A percentile compares a stretch with the other conserved stretches of the same genome.
These are phyloP conservation scores for Fusarium incarnatum DNA, from an alignment of 2,329 filamentous ascomycete species.

Conservation along the genomic window DNA sequence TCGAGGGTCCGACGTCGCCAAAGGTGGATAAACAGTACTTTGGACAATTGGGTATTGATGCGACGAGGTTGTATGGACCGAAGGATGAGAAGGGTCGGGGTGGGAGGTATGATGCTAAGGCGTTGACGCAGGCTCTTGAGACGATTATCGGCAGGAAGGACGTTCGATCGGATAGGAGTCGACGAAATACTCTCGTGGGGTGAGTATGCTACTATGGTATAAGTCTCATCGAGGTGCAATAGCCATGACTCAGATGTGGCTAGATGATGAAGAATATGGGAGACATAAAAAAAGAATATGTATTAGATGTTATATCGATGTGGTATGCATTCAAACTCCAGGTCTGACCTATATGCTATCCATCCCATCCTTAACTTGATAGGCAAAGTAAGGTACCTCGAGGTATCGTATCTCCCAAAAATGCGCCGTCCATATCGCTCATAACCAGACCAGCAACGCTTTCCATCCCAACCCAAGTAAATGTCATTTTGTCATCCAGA, in stretches of 20 bases:
- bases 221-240: too few relatives aligned
- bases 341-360: slow-evolving; percentile 31
- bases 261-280: neutral
- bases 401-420: slow-evolving; percentile 10
- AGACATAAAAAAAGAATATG: slow-evolving; percentile 17
- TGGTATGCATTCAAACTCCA: slow-evolving; percentile 39
- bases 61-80: slow-evolving; percentile 80
- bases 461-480: neutral
- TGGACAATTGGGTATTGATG: slow-evolving; percentile 76
- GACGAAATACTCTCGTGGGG: slow-evolving; percentile 59
- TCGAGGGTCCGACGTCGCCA: slow-evolving; percentile 78
- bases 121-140: slow-evolving; percentile 79
- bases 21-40: slow-evolving; percentile 75
- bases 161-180: slow-evolving; percentile 52
- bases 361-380: slow-evolving; percentile 2
- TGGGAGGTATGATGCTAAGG: slow-evolving; percentile 79
- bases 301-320: slow-evolving; percentile 38
- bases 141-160: slow-evolving; percentile 75
- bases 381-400: neutral
- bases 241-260: neutral
- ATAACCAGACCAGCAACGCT: neutral
- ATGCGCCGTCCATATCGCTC: slow-evolving; percentile 23
- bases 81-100: slow-evolving; percentile 58
- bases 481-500: neutral
- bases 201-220: slow-evolving; percentile 19